Evolutionary conservation across 2,329 filamentous ascomycete species (phyloP), one percentile per base, ranked within the genome.

Genomic region (Arachnomyces sp.): DNA sequence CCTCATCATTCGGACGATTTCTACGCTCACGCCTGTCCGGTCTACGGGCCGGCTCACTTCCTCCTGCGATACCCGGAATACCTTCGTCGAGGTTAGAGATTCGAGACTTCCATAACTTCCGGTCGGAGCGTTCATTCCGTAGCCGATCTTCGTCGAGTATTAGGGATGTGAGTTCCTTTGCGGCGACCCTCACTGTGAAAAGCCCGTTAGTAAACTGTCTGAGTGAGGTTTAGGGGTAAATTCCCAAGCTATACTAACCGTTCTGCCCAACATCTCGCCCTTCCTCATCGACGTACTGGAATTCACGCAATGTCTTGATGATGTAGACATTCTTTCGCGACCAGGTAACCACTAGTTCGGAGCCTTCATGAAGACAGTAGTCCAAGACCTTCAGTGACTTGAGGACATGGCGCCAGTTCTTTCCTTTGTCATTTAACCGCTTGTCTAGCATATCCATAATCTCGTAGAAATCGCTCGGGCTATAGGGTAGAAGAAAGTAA

Each of bases 371-470:
- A 42, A 98, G 74, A 67, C 89, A 95, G 67, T 98, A 98, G 65
- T 98, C 92, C 43, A 96, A 76, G 39, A 98, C 92, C 64, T 98
- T 98, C 52, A 98, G 73, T 31, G 92, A 93, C 68, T 98, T 98
- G 44, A 98, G 72, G 9, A 98, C 92, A 62, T 98, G 92, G 55
- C 92, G 82, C 92, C 92, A 98, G 63, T 98, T 98, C 75, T 96
- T 98, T 59, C 92, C 92, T 67, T 98, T 96, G 67, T 98, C 92
- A 57, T 98, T 98, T 57, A 98, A 72, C 52, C 92, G 84, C 73
- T 96, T 96, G 68, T 98, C 92, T 52, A 98, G 74, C 87, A 98
- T 98, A 64, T 98, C 92, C 83, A 98, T 95, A 56, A 98, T 95
- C 63, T 98, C 90, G 71, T 95, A 95, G 70, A 98, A 98, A 63